Conservation (phyloP, 2,329 filamentous ascomycete species). For the Aspergillus novofumigatus region DNA sequence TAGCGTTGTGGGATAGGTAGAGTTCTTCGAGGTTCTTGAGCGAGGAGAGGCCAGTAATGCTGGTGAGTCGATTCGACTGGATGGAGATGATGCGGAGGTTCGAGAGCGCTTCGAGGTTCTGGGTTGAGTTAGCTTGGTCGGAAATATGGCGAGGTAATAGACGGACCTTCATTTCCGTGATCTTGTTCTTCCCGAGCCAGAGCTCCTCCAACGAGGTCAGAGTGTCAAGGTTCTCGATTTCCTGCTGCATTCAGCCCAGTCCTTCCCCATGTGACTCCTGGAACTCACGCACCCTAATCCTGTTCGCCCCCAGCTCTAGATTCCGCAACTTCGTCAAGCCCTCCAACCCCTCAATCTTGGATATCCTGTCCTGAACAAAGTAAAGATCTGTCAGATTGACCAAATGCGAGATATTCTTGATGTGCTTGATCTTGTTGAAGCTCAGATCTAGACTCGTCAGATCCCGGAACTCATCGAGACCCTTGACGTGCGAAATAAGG, state of each 20-base stretch:
- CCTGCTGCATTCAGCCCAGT: constrained; percentile 35
- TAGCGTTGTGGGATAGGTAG: constrained; percentile 92
- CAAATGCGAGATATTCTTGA: constrained; percentile 80
- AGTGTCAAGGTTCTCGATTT: constrained; percentile 78
- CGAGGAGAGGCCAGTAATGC: constrained; percentile 69
- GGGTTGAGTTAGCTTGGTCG: constrained; percentile 2
- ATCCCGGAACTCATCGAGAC: constrained; percentile 71
- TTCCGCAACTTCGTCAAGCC: constrained; percentile 70
- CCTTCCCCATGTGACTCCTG: neutral
- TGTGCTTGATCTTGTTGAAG: constrained; percentile 99
- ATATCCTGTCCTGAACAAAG: constrained; percentile 93
- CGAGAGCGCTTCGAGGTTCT: constrained; percentile 66
- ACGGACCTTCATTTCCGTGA: constrained; percentile 67
- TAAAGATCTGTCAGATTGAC: constrained; percentile 77
- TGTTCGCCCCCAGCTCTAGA: constrained; percentile 87
- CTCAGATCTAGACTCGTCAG: constrained; percentile 82
- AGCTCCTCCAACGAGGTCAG: constrained; percentile 77
- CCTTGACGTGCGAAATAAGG: constrained; percentile 78
- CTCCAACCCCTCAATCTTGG: constrained; percentile 77
- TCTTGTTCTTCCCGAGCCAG: constrained; percentile 97
- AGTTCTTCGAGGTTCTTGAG: constrained; percentile 81
- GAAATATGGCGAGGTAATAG: neutral
- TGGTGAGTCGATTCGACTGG: constrained; percentile 86
- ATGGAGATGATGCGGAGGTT: constrained; percentile 87
- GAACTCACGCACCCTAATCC: constrained; percentile 59